These are phyloP conservation scores for Termitomyces sp. DNA, from an alignment of 768 basidiomycete species.

Conservation along the genomic window DNA sequence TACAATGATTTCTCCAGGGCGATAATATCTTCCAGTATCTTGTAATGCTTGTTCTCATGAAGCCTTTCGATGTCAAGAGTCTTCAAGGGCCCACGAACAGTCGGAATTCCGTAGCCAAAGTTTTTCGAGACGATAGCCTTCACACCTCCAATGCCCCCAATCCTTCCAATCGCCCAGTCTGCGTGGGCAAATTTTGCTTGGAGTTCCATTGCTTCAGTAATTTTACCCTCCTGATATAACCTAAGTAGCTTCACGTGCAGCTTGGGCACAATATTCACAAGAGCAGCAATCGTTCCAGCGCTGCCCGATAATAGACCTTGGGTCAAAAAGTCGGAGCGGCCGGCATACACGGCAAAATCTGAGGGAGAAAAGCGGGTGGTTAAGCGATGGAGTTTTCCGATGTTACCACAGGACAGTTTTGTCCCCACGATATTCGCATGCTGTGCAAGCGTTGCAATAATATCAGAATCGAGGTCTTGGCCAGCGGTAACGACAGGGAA, in stretches of 20 bases:
- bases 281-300: slow-evolving; percentile 61
- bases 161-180: slow-evolving; percentile 58
- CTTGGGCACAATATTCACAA: slow-evolving; percentile 59
- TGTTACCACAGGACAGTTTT: slow-evolving; percentile 80
- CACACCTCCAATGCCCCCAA: slow-evolving; percentile 65
- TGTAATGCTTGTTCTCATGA: slow-evolving; percentile 31
- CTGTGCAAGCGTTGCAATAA: slow-evolving; percentile 56
- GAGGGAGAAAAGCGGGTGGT: slow-evolving; percentile 47
- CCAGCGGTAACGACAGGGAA: slow-evolving; percentile 80
- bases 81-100: slow-evolving; percentile 47
- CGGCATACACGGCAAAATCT: slow-evolving; percentile 69
- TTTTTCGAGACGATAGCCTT: slow-evolving; percentile 57
- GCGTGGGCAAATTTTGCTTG: slow-evolving; percentile 60
- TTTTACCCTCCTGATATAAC: slow-evolving; percentile 46
- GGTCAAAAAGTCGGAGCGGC: slow-evolving; percentile 65
- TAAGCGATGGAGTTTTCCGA: slow-evolving; percentile 79
- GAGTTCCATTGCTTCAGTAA: slow-evolving; percentile 53
- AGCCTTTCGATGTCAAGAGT: slow-evolving; percentile 31
- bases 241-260: slow-evolving; percentile 45
- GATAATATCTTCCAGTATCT: slow-evolving; percentile 40
- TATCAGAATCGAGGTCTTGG: slow-evolving; percentile 80
- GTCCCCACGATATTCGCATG: slow-evolving; percentile 86
- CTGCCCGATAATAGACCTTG: slow-evolving; percentile 58
- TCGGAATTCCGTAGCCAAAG: slow-evolving; percentile 56
- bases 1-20: slow-evolving; percentile 35